Evolutionary conservation across 2,329 filamentous ascomycete genomes (phyloP), one percentile per base, ranked within the genome.

Genomic region (Scedosporium aurantiacum): DNA sequence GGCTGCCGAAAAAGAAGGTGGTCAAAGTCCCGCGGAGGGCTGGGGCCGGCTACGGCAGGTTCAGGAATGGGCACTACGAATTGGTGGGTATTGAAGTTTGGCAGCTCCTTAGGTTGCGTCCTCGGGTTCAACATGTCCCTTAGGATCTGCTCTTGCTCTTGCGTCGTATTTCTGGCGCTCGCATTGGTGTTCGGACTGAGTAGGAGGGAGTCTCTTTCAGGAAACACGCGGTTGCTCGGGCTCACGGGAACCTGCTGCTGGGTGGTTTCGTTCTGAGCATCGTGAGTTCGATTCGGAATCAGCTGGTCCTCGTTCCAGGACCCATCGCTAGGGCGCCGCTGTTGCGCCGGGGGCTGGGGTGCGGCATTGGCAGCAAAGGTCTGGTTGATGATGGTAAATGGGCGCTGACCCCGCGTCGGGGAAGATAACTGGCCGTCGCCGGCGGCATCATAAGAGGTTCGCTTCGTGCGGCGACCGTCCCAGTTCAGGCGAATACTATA

Each of bases 401-500:
- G 70, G 45, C 67, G 69, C 52, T 70, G 67, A 32, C 68, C 68
- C 21, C 68, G 62, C 1, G 68, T 63, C 6, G 70, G 64, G 5
- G 70, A 68, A 28, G 68, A 62, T 23, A 64, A 63, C 7, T 60
- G 37, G 5, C 50, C 58, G 18, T 54, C 21, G 14, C 62, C 63
- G 58, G 54, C 21, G 41, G 41, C 60, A 52, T 59, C 60, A 40
- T 63, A 62, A 5, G 63, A 62, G 7, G 63, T 43, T 23, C 64
- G 66, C 57, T 68, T 70, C 4, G 64, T 63, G 54, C 66, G 64
- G 62, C 89, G 82, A 4, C 89, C 88, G 63, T 88, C 86, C 90
- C 90, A 93, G 68, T 92, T 92, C 65, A 93, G 75, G 37, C 88
- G 82, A 67, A 93, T 89, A 67, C 84, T 89, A 71, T 92, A 93